Evolutionary conservation across 2,329 filamentous ascomycete genomes (phyloP).

Genomic region (Chalaropsis ovoidea): DNA sequence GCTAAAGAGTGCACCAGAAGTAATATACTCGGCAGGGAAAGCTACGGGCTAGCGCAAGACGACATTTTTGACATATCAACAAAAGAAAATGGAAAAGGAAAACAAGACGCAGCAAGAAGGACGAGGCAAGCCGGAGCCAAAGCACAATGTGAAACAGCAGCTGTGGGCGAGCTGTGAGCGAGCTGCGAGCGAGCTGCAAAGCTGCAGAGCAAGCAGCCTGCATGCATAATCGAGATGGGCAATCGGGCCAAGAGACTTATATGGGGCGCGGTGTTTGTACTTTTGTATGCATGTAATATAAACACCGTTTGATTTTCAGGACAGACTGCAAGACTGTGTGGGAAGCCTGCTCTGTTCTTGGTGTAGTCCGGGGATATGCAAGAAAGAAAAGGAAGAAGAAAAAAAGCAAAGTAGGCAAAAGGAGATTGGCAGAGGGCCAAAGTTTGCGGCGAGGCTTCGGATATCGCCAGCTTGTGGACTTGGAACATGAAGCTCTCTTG

Average conservation of each 20-base stretch:
- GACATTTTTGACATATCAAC: background rate
- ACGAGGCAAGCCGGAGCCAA: background rate
- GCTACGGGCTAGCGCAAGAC: background rate
- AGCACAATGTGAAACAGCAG: background rate
- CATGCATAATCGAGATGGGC: slow-evolving; percentile 11
- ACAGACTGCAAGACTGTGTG: background rate
- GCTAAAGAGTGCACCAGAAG: background rate
- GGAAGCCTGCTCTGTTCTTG: background rate
- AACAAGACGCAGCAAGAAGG: background rate
- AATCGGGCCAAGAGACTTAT: background rate
- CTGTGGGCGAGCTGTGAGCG: too few species aligned
- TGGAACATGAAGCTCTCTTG: background rate
- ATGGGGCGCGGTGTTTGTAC: background rate
- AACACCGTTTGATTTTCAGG: background rate
- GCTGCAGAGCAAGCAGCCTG: background rate
- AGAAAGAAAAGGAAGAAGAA: background rate
- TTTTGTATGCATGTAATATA: background rate
- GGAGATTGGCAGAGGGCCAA: background rate
- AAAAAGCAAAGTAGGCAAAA: background rate
- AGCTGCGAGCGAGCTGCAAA: too few species aligned
- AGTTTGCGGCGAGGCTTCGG: background rate
- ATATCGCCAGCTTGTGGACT: background rate
- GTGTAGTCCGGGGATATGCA: background rate
- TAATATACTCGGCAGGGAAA: background rate
- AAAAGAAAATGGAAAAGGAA: background rate